Base-by-base conservation (phyloP, 2,329 filamentous ascomycete species). In the Pestalotiopsis sp. region DNA sequence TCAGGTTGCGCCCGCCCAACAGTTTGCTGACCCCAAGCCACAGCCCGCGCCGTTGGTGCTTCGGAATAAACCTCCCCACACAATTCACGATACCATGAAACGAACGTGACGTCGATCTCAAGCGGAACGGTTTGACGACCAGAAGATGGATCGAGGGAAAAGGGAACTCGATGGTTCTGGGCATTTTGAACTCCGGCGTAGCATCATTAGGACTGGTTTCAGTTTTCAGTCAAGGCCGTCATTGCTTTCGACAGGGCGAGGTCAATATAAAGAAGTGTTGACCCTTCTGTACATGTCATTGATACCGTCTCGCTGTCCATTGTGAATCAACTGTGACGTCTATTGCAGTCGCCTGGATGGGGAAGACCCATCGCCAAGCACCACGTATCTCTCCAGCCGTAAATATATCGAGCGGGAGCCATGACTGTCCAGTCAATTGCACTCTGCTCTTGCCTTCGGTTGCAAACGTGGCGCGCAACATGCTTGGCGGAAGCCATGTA, bases 141-240 rank as follows among this genome's bases (percentile, higher is more conserved):
- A 72, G 31, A 36, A 36, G 69, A 75, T 72, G 74, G 75, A 75
- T 75, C 75, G 72, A 70, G 72, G 68, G 68, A 52, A 62, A 72
- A 72, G 74, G 72, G 69, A 68, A 74, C 73, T 72, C 74, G 73
- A 76, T 75, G 74, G 76, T 75, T 76, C 74, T 73, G 71, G 75
- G 75, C 76, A 77, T 77, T 77, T 52, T 75, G 75, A 75, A 77
- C 77, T 76, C 75, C 77, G 77, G 77, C 77, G 77, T 77, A 78
- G 73, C 75, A 77, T 77, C 75, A 77, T 77, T 74, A 75, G 77
- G 72, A 76, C 70, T 77, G 69, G 75, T 74, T 71, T 77, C 73
- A 76, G 75, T 75, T 77, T 74, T 70, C 72, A 74, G 72, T 74
- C 77, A 73, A 73, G 56, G 63, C 67, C 73, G 70, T 74, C 74